These are phyloP conservation scores for Prunus fruticosa DNA, from an alignment of 306 rosid species.

Conservation along the genomic window DNA sequence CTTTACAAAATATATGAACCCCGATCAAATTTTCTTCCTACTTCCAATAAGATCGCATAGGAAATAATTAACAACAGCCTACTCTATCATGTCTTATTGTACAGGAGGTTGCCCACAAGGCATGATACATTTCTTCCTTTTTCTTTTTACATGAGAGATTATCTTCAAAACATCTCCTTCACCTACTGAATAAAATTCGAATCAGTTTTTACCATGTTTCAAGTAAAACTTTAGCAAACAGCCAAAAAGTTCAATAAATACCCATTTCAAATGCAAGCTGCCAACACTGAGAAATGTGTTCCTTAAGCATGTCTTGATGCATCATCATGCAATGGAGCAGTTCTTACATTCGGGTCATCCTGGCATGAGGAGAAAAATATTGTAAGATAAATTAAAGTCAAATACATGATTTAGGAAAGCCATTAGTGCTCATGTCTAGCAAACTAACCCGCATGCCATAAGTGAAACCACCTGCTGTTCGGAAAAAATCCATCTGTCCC, in stretches of 20 bases:
- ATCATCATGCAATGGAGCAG: conserved; percentile 90
- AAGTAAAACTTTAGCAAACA: background rate
- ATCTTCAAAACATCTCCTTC: conserved; percentile 28
- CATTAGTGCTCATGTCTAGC: conserved; percentile 4
- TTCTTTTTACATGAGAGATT: conserved; percentile 23
- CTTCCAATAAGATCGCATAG: conserved; percentile 28
- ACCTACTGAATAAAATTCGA: conserved; percentile 33
- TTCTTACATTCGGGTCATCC: conserved; percentile 90
- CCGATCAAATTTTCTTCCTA: conserved; percentile 27
- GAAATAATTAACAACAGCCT: conserved; percentile 37
- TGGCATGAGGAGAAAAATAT: conserved; percentile 38
- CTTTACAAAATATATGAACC: conserved; percentile 41
- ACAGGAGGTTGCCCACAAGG: conserved; percentile 41
- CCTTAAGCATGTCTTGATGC: conserved; percentile 81
- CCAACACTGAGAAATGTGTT: conserved; percentile 25
- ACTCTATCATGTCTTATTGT: conserved; percentile 43
- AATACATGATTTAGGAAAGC: background rate
- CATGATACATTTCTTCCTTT: conserved; percentile 26
- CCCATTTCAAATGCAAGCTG: conserved; percentile 20
- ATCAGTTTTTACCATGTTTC: conserved; percentile 15
- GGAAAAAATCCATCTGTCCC: conserved; percentile 95
- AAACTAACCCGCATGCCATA: conserved; percentile 87
- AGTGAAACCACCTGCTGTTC: conserved; percentile 60
- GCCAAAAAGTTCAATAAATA: conserved; percentile 7
- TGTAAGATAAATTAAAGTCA: conserved; percentile 8